Conservation (phyloP, 2,329 filamentous ascomycete species). For the Dothidotthia symphoricarpi region DNA sequence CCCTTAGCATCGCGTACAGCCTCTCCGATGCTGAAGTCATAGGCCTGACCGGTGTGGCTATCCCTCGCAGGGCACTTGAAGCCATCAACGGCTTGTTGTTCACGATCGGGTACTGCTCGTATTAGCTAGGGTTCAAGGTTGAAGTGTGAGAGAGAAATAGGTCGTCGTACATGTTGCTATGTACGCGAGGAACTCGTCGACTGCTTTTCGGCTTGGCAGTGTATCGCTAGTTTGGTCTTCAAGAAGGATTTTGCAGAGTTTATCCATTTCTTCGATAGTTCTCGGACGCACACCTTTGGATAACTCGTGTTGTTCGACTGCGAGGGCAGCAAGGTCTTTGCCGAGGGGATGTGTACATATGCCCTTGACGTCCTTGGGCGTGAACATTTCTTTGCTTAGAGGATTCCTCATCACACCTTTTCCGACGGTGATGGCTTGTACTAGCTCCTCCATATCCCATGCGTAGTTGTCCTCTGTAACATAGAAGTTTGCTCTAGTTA, state of each 20-base stretch:
- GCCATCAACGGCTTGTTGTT: constrained; percentile 32
- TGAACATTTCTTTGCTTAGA: constrained; percentile 37
- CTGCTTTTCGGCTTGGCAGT: constrained; percentile 29
- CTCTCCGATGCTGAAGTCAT: constrained; percentile 35
- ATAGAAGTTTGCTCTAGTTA: constrained; percentile 37
- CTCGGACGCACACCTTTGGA: constrained; percentile 32
- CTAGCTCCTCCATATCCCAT: constrained; percentile 42
- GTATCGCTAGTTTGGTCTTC: constrained; percentile 30
- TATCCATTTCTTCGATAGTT: constrained; percentile 34
- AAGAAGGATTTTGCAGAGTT: constrained; percentile 24
- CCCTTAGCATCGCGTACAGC: constrained; percentile 35
- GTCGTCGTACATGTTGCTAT: constrained; percentile 31
- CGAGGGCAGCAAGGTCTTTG: constrained; percentile 27
- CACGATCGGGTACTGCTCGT: constrained; percentile 20
- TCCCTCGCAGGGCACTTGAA: constrained; percentile 34
- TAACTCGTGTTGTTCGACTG: constrained; percentile 33
- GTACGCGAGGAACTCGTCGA: constrained; percentile 37
- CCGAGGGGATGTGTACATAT: constrained; percentile 31
- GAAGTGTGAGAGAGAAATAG: neutral
- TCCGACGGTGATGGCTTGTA: constrained; percentile 31
- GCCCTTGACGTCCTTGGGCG: constrained; percentile 32
- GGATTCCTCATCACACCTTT: constrained; percentile 37
- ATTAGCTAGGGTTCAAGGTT: constrained; percentile 1
- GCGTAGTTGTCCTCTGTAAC: constrained; percentile 44
- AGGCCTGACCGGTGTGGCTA: constrained; percentile 35